A percentile compares a stretch with the other conserved stretches of the same genome.
Evolutionary conservation across 2,329 filamentous ascomycete genomes (phyloP).

Genomic region (Phialophora macrospora): DNA sequence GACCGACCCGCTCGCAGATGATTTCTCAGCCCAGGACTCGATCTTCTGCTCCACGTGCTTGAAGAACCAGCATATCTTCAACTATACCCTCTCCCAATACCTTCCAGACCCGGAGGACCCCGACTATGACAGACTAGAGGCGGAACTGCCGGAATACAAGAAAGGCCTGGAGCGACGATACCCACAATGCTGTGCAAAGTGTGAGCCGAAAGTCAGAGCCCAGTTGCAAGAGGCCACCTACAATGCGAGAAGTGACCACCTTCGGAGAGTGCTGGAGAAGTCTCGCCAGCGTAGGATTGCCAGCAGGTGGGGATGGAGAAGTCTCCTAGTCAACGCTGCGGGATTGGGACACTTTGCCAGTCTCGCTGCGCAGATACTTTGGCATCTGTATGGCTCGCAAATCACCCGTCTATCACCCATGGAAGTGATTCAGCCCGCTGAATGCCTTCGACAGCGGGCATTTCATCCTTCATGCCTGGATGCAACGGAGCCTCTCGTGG

Average conservation of each 20-base stretch:
- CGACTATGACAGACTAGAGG: slow-evolving; percentile 70
- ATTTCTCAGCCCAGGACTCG: slow-evolving; percentile 39
- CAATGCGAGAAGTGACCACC: slow-evolving; percentile 79
- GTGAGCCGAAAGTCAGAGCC: slow-evolving; percentile 73
- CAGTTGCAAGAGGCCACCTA: slow-evolving; percentile 75
- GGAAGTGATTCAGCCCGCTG: slow-evolving; percentile 24
- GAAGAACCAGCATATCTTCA: slow-evolving; percentile 85
- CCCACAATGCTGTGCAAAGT: slow-evolving; percentile 83
- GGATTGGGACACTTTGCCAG: slow-evolving; percentile 51
- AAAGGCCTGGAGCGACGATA: slow-evolving; percentile 78
- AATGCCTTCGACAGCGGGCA: slow-evolving; percentile 22
- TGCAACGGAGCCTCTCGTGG: slow-evolving; percentile 28
- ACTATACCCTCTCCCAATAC: slow-evolving; percentile 77
- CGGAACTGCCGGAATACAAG: slow-evolving; percentile 71
- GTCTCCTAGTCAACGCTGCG: slow-evolving; percentile 50
- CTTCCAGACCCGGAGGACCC: slow-evolving; percentile 69
- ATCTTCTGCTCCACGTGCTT: slow-evolving; percentile 78
- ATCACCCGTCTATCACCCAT: slow-evolving; percentile 32
- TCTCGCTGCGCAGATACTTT: slow-evolving; percentile 50
- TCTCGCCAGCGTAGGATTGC: slow-evolving; percentile 50
- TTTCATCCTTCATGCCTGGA: slow-evolving; percentile 27
- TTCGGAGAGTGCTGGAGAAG: slow-evolving; percentile 75
- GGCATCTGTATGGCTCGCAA: slow-evolving; percentile 48
- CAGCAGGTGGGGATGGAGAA: slow-evolving; percentile 51
- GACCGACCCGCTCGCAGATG: slow-evolving; percentile 38